Evolutionary conservation across 148 eudicot species (phyloP), one percentile per base, ranked within the genome.

Genomic region (Rhododendron vialii): DNA sequence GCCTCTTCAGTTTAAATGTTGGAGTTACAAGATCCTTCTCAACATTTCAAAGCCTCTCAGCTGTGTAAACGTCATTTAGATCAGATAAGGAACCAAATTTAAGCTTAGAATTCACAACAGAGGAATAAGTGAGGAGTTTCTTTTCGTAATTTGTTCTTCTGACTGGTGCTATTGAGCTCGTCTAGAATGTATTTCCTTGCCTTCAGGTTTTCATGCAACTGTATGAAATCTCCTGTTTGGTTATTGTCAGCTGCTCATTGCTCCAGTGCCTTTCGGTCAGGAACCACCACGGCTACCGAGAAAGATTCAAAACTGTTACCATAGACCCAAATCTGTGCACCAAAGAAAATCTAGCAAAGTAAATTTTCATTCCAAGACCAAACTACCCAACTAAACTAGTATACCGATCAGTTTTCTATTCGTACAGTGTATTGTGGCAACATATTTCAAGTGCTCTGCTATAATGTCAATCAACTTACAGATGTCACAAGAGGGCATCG

Each of bases 221-320:
- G 83, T 83, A 65, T 48, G 85, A 93, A 94, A 63, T 94, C 96
- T 41, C 91, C 93, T 5, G 75, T 83, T 77, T 88, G 88, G 24
- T 91, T 69, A 84, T 93, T 90, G 57, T 85, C 84, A n/a, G 87
- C 88, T n/a, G 96, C 96, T 98, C 98, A 97, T 22, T 94, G 95
- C 91, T 97, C 98, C 3, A 94, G 92, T 75, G 92, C 90, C 91
- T 88, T 94, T 86, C 83, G 92, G 84, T 41, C 99, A 7, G 99
- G 99, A 76, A 97, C 94, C 84, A 91, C 95, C 83, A 96, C 95
- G 33, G 98, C 99, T 90, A 96, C 99, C 43, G 94, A 94, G 85
- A 92, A 96, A 11, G 99, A 96, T 87, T 96, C 96, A 69, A 96
- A 96, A 83, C 99, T 96, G 90, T 95, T 95, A 18, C 99, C 99